phyloP scores from a whole-genome alignment of 2,329 filamentous ascomycete genomes.

The Amphichorda felina region DNA sequence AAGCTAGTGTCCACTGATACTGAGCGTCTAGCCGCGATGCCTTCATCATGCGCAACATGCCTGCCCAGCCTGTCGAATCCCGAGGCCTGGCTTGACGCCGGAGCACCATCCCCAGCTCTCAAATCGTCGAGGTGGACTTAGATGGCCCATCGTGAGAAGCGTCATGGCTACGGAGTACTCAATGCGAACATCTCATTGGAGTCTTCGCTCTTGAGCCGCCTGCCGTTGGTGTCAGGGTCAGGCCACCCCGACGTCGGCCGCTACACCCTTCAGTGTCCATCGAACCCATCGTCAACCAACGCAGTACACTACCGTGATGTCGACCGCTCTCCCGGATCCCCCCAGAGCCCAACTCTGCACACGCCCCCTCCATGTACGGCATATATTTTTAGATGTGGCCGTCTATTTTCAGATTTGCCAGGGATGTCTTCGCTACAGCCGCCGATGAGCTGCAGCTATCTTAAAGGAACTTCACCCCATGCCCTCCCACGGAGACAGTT shows the following conservation, averaged over 20 bases:
- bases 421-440: slow-evolving; percentile 4
- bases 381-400: slow-evolving; percentile 4
- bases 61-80: background rate
- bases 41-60: background rate
- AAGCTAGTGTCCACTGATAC: background rate
- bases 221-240: no score
- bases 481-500: background rate
- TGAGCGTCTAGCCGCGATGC: background rate
- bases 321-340: background rate
- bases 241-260: background rate
- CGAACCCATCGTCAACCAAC: background rate
- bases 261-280: background rate
- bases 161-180: no score
- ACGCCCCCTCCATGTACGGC: slow-evolving; percentile 3
- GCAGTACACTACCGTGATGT: background rate
- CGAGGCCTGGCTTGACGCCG: background rate
- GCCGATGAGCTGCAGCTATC: slow-evolving; percentile 6
- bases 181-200: background rate
- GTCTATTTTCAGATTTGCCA: slow-evolving; percentile 14
- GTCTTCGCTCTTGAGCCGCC: background rate
- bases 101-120: background rate
- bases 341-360: slow-evolving; percentile 1
- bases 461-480: slow-evolving; percentile 1
- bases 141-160: no score
- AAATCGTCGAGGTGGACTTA: background rate